Evolutionary conservation across 1,284 basidiomycete genomes (phyloP).

Genomic region (Ganoderma lingzhi): DNA sequence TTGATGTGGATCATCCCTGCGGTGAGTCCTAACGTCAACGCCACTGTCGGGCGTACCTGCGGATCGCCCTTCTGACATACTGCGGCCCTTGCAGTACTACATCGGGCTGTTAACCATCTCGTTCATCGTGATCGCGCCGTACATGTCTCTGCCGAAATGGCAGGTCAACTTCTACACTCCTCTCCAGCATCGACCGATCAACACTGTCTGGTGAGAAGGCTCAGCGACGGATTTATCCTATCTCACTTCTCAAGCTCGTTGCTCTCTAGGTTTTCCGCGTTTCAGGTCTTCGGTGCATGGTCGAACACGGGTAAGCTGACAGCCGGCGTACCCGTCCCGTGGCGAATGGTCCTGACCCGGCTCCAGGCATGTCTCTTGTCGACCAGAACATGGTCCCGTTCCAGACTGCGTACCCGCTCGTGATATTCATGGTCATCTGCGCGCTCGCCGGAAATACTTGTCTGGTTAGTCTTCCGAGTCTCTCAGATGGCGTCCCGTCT

Average conservation of each 20-base stretch:
- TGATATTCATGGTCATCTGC: conserved; percentile 53
- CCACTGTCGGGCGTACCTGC: neutral
- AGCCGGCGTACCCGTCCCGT: neutral
- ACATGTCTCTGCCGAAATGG: conserved; percentile 40
- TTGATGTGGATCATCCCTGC: conserved; percentile 64
- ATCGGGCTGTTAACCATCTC: conserved; percentile 70
- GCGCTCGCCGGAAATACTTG: conserved; percentile 74
- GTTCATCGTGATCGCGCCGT: conserved; percentile 64
- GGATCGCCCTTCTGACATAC: neutral
- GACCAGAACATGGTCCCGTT: conserved; percentile 69
- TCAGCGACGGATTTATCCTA: neutral
- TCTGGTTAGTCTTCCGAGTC: conserved; percentile 49
- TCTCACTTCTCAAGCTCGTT: conserved; percentile 6
- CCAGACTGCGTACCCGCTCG: conserved; percentile 63
- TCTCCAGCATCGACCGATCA: conserved; percentile 45
- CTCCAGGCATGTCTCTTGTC: conserved; percentile 61
- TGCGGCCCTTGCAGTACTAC: conserved; percentile 39
- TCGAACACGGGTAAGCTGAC: conserved; percentile 69
- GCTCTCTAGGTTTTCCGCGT: conserved; percentile 59
- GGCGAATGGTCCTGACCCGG: neutral
- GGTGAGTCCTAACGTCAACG: conserved; percentile 30
- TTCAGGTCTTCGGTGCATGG: conserved; percentile 68
- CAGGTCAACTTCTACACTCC: conserved; percentile 38
- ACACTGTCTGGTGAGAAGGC: conserved; percentile 49
- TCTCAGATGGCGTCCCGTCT: conserved; percentile 23